A percentile compares a stretch with the other conserved stretches of the same genome.
Conservation (phyloP, 352 stramenopile species). For the Phytophthora pseudosyringae region DNA sequence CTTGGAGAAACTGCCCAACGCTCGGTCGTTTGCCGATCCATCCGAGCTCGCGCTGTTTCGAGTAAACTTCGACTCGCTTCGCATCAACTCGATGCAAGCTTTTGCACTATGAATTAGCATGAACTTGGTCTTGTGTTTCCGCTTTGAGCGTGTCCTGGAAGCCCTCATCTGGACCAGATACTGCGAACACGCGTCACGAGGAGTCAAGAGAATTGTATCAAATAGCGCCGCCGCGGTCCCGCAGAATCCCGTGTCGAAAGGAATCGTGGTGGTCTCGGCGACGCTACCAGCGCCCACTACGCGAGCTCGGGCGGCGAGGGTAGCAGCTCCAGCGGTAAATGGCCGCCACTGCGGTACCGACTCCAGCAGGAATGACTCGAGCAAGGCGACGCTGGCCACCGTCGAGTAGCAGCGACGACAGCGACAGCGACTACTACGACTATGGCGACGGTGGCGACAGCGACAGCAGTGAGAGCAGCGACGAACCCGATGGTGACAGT, state of each 20-base stretch:
- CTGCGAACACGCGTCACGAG: conserved; percentile 5
- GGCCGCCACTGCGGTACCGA: too few species aligned
- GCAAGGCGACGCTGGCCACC: too few species aligned
- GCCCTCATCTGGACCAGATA: conserved; percentile 15
- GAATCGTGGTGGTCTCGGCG: conserved; percentile 16
- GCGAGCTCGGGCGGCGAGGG: too few species aligned
- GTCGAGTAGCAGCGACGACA: too few species aligned
- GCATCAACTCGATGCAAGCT: conserved; percentile 26
- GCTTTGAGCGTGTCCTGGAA: conserved; percentile 34
- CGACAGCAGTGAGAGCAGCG: too few species aligned
- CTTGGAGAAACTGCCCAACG: conserved; percentile 22
- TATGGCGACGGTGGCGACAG: too few species aligned
- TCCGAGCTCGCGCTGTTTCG: conserved; percentile 34
- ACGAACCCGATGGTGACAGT: too few species aligned
- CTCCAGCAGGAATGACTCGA: too few species aligned
- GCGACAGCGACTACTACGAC: too few species aligned
- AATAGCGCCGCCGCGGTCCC: not conserved
- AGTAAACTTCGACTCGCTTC: conserved; percentile 42
- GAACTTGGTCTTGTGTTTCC: conserved; percentile 42
- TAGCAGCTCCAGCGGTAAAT: too few species aligned
- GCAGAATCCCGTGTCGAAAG: conserved; percentile 27
- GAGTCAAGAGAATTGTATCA: conserved; percentile 5
- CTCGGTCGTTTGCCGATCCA: conserved; percentile 26
- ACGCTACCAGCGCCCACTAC: too few species aligned
- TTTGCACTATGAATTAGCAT: conserved; percentile 33